phyloP scores from a whole-genome alignment of 495 filamentous ascomycete genomes.

The Coniosporium apollinis region DNA sequence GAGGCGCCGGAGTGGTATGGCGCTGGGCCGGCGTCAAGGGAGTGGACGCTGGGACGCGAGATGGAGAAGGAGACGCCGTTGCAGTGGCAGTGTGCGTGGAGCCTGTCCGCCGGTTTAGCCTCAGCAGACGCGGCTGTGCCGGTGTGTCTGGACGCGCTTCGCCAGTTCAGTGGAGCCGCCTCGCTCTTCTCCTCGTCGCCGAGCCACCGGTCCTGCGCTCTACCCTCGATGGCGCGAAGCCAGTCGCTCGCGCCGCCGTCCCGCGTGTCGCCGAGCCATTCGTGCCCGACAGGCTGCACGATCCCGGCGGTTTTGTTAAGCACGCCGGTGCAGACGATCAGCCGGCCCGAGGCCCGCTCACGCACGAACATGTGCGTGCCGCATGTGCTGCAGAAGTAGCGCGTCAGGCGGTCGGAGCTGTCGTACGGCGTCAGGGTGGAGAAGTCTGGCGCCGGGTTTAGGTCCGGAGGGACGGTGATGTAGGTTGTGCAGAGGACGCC shows the following conservation, averaged over 20 bases:
- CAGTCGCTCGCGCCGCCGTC: slow-evolving; percentile 44
- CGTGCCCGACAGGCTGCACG: slow-evolving; percentile 30
- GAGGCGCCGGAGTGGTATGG: slow-evolving; percentile 26
- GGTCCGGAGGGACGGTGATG: slow-evolving; percentile 20
- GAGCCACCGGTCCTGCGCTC: slow-evolving; percentile 10
- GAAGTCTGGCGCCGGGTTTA: slow-evolving; percentile 17
- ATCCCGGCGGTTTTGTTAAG: slow-evolving; percentile 21
- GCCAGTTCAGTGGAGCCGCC: slow-evolving; percentile 14
- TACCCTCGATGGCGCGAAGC: slow-evolving; percentile 19
- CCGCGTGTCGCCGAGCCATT: slow-evolving; percentile 29
- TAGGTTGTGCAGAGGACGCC: slow-evolving; percentile 43
- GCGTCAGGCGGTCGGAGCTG: slow-evolving; percentile 29
- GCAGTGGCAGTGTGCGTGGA: slow-evolving; percentile 28
- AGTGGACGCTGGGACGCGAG: slow-evolving; percentile 25
- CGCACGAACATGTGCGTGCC: slow-evolving; percentile 42
- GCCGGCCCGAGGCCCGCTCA: slow-evolving; percentile 8
- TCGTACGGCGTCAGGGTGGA: slow-evolving; percentile 31
- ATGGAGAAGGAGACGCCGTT: slow-evolving; percentile 30
- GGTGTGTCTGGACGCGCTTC: slow-evolving; percentile 1
- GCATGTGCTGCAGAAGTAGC: slow-evolving; percentile 55
- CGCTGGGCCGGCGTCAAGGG: slow-evolving; percentile 26
- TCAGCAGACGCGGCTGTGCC: no score
- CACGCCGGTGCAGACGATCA: slow-evolving; percentile 29
- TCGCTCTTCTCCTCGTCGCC: slow-evolving; percentile 5
- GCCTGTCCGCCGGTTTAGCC: slow-evolving; percentile 1